Conservation (phyloP, 306 rosid species). For the Phaseolus lunatus region DNA sequence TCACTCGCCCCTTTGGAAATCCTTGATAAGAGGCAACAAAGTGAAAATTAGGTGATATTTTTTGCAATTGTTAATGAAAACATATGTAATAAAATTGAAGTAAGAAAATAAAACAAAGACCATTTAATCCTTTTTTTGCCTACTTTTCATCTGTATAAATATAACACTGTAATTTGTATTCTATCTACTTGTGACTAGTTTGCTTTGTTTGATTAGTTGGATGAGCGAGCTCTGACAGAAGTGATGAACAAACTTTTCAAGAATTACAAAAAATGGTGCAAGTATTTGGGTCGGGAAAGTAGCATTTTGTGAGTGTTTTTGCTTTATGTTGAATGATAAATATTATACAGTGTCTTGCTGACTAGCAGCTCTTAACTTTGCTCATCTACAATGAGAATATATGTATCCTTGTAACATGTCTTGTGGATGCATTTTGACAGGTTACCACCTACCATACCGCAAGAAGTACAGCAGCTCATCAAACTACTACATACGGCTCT, state of each 20-base stretch:
- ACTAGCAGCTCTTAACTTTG: conserved; percentile 7
- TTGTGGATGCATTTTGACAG: conserved; percentile 57
- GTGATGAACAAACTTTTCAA: conserved; percentile 98
- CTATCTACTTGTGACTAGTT: conserved; percentile 42
- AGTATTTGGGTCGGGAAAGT: conserved; percentile 89
- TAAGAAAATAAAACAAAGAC: conserved; percentile 7
- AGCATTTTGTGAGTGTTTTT: conserved; percentile 79
- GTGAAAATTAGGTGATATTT: background rate
- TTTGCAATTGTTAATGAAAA: conserved; percentile 15
- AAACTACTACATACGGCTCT: conserved; percentile 96
- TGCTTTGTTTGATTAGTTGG: conserved; percentile 72
- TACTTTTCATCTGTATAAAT: background rate
- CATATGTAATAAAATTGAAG: conserved; percentile 3
- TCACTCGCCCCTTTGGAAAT: background rate
- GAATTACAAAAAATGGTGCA: conserved; percentile 96
- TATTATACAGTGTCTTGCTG: conserved; percentile 16
- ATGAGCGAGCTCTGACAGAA: conserved; percentile 87
- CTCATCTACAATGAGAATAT: background rate
- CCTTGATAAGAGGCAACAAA: conserved; percentile 21
- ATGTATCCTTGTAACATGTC: conserved; percentile 7
- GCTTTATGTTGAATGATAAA: conserved; percentile 32
- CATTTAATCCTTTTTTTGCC: conserved; percentile 1
- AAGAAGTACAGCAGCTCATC: conserved; percentile 99
- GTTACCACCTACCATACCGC: conserved; percentile 99
- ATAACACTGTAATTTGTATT: conserved; percentile 1